A percentile compares a stretch with the other conserved stretches of the same genome.
These are phyloP conservation scores for Corniculantispora saksenae DNA, from an alignment of 2,329 filamentous ascomycete genomes.

Conservation along the genomic window DNA sequence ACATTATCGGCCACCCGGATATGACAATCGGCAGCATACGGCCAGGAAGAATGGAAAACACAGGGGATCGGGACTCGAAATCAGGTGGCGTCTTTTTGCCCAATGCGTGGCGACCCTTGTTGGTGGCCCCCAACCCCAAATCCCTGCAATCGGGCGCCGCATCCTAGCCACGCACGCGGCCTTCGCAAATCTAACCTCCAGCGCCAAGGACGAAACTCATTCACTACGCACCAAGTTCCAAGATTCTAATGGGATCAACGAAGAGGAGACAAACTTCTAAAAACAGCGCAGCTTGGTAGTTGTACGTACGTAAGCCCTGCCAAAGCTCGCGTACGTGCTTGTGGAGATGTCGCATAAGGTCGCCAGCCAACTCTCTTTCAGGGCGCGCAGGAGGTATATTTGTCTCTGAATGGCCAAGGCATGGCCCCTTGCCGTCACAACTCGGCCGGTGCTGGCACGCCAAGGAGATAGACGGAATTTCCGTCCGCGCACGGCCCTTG, in stretches of 20 bases:
- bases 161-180: constrained; percentile 2
- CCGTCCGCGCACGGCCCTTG: not conserved
- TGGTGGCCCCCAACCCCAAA: constrained; percentile 3
- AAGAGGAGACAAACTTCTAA: not conserved
- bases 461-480: not conserved
- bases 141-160: not conserved
- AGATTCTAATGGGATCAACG: constrained; percentile 6
- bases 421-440: constrained; percentile 2
- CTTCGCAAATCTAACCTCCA: constrained; percentile 13
- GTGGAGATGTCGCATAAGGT: not conserved
- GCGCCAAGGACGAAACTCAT: constrained; percentile 16
- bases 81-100: not conserved
- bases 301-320: not conserved
- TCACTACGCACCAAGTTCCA: constrained; percentile 11
- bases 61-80: not conserved
- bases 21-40: constrained; percentile 14
- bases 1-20: constrained; percentile 1
- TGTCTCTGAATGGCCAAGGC: not conserved
- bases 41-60: not conserved
- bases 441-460: not conserved
- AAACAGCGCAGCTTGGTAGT: not conserved
- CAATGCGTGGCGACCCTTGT: not conserved
- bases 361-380: not conserved
- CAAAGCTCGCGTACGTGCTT: not conserved
- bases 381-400: not conserved